Base-by-base conservation (phyloP, 805 yeast species). In the Tetrapisispora fleetii region DNA sequence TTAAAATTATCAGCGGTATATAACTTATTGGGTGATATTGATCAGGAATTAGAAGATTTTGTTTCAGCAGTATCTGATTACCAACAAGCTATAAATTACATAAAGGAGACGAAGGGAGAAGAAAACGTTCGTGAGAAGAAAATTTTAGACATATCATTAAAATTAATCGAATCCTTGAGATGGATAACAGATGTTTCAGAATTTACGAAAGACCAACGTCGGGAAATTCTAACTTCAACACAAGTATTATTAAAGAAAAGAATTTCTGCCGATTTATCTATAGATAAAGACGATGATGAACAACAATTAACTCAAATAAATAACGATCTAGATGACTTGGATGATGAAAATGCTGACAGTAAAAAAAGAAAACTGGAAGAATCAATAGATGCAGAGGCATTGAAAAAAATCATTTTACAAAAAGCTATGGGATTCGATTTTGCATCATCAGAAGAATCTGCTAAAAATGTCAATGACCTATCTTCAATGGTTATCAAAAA, bases 41-140 rank as follows among this genome's bases (percentile, higher is more conserved):
- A 95, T 0, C 71, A 90, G 40, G 99, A 91, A 60, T 78, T 93
- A 1, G 97, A 91, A 57, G 86, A 87, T 64, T 89, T 89, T 64
- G 67, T 71, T 16, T 95, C 87, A 63, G 86, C 96, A 0, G 76
- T 83, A 0, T 68, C 69, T 18, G 96, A 90, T 63, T 78, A 88
- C 49, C 68, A 72, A 43, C 67, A 76, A 18, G 72, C 87, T 38
- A 71, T 85, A 33, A 67, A 75, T 28, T 65, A 53, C 24, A 48
- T 48, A 8, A 43, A 40, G 28, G 40, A 47, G 82, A 40, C 75
- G 85, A 40, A 42, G 4, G 39, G 30, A 19, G 35, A 43, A n/a
- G 44, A 41, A 30, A 21, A 18, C 22, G 50, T 47, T 3, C 45
- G 36, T 21, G 40, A 38, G 22, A 48, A 47, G 14, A 33, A 48